Evolutionary conservation across 148 eudicot species (phyloP), one percentile per base, ranked within the genome.

Genomic region (Rhododendron griersonianum): DNA sequence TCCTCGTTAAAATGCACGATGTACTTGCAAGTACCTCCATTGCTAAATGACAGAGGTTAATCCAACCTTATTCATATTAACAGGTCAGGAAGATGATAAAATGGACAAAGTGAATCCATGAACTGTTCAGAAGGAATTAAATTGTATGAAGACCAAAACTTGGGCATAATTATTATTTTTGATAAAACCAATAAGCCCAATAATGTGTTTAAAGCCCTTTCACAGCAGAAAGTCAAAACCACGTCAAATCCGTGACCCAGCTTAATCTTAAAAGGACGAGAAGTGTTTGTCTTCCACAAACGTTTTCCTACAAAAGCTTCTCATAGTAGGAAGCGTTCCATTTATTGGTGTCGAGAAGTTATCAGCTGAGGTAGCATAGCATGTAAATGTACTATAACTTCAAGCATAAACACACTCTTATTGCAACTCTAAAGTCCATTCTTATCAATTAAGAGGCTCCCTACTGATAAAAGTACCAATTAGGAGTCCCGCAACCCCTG

Each of bases 61-160:
- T 50, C 83, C 63, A 50, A 16, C 33, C 41, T 23, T 23, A 80
- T 50, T 5, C 37, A 41, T 10, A 78, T 5, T 18, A 59, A n/a
- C 53, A 75, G 53, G 16, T 78, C 50, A 78, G 51, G 55, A n/a
- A 79, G 51, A 79, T 79, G 81, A 79, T 48, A 79, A 47, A 48
- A 45, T 79, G 59, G 81, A 79, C 28, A 48, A 47, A 30, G 83
- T 51, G 11, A 30, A 50, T 80, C n/a, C n/a, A 30, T 25, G 25
- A 80, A 28, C 37, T 80, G 59, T 35, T 48, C 18, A n/a, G 45
- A n/a, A 45, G 81, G 53, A 47, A 45, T 28, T 78, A 4, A 8
- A n/a, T 25, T n/a, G 57, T 48, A 45, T 11, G 44, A 25, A 28
- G 41, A 51, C 9, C 28, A 80, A 78, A 30, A 80, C 6, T n/a